Conservation (phyloP, 1,284 basidiomycete species). For the Cystobasidium sp. region DNA sequence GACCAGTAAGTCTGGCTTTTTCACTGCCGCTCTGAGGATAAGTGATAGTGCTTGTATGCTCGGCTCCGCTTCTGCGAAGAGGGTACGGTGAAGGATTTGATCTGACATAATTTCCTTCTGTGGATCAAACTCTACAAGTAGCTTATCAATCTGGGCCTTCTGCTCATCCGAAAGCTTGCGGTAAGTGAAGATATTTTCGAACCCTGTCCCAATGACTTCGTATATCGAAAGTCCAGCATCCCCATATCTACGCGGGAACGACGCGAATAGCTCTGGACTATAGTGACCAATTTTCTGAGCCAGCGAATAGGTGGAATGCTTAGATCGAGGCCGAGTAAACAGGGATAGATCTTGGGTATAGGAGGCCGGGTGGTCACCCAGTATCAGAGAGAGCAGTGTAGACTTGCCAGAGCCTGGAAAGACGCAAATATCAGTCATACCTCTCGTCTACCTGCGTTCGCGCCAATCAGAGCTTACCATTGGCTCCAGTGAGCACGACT, state of each 20-base stretch:
- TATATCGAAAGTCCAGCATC: conserved; percentile 67
- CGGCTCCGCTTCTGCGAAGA: conserved; percentile 68
- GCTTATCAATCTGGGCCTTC: conserved; percentile 58
- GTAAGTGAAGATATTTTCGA: conserved; percentile 74
- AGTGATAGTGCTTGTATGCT: conserved; percentile 79
- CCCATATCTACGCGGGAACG: conserved; percentile 75
- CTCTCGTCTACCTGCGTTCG: not conserved
- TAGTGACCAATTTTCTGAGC: conserved; percentile 73
- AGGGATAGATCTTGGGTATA: conserved; percentile 69
- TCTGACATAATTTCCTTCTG: conserved; percentile 33
- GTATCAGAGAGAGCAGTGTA: conserved; percentile 86
- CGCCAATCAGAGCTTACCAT: conserved; percentile 63
- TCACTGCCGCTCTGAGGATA: conserved; percentile 79
- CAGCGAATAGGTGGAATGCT: conserved; percentile 48
- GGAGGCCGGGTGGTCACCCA: conserved; percentile 93
- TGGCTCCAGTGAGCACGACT: conserved; percentile 85
- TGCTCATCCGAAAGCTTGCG: conserved; percentile 61
- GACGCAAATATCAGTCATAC: not conserved
- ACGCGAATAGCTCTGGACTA: conserved; percentile 86
- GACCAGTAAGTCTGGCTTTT: conserved; percentile 69
- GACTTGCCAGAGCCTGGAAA: conserved; percentile 86
- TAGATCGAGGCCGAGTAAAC: conserved; percentile 50
- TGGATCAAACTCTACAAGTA: conserved; percentile 66
- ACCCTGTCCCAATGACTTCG: conserved; percentile 82
- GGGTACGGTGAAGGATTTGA: conserved; percentile 51